Evolutionary conservation across 371 early-diverging fungal species (phyloP).

Genomic region (Apophysomyces elegans): DNA sequence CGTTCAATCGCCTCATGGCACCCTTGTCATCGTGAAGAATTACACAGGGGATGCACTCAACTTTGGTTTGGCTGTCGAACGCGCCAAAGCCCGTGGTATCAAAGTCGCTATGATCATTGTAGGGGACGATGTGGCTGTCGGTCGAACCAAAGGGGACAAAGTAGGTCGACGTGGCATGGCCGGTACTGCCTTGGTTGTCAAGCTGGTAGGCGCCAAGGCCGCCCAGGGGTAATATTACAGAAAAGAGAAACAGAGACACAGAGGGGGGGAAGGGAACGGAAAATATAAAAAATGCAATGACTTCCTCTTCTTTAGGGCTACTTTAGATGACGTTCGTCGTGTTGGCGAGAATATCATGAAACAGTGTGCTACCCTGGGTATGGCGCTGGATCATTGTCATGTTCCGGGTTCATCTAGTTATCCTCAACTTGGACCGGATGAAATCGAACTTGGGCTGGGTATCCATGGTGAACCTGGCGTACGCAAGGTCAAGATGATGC

Average conservation of each 20-base stretch:
- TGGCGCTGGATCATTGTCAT: constrained; percentile 74
- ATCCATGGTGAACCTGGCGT: constrained; percentile 81
- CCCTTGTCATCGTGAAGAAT: constrained; percentile 81
- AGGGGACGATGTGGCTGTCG: constrained; percentile 82
- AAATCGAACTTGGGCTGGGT: constrained; percentile 80
- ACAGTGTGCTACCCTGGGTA: constrained; percentile 77
- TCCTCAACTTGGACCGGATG: constrained; percentile 35
- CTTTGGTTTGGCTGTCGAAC: constrained; percentile 83
- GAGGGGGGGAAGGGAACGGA: too few species aligned
- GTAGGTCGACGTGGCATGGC: constrained; percentile 85
- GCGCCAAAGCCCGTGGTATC: constrained; percentile 71
- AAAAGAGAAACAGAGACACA: not conserved
- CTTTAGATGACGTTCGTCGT: constrained; percentile 59
- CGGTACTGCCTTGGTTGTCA: constrained; percentile 79
- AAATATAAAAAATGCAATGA: too few species aligned
- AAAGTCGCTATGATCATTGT: constrained; percentile 75
- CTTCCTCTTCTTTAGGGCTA: constrained; percentile 29
- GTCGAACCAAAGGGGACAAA: constrained; percentile 57
- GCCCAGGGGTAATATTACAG: constrained; percentile 43
- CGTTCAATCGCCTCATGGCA: constrained; percentile 67
- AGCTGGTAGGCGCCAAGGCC: constrained; percentile 76
- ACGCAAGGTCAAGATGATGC: constrained; percentile 45
- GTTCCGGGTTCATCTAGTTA: constrained; percentile 63
- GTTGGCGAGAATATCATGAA: constrained; percentile 56
- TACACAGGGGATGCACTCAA: constrained; percentile 85